These are phyloP conservation scores for Phaeophleospora eucalypticola DNA, from an alignment of 2,329 filamentous ascomycete species.

Conservation along the genomic window DNA sequence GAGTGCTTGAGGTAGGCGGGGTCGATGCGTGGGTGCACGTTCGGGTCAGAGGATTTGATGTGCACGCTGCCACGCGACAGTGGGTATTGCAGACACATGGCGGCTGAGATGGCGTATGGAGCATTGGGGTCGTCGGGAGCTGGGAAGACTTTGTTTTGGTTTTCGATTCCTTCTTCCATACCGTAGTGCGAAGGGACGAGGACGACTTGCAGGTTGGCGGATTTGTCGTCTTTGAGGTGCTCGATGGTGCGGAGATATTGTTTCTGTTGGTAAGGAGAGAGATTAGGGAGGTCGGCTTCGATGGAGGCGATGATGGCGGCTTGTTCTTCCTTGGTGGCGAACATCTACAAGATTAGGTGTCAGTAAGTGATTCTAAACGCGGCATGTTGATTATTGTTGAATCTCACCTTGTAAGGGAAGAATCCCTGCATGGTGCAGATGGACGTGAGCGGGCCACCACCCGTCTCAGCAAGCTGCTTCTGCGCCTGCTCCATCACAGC, in stretches of 20 bases:
- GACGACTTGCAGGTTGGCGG: slow-evolving; percentile 37
- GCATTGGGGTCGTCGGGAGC: slow-evolving; percentile 19
- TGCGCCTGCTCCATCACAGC: slow-evolving; percentile 31
- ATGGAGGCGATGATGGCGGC: slow-evolving; percentile 31
- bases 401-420: slow-evolving; percentile 31
- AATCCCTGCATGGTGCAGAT: slow-evolving; percentile 36
- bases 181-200: slow-evolving; percentile 32
- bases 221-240: slow-evolving; percentile 34
- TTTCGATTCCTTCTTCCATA: slow-evolving; percentile 24
- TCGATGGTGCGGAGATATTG: slow-evolving; percentile 34
- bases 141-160: slow-evolving; percentile 29
- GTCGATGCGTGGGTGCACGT: slow-evolving; percentile 24
- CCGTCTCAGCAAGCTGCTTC: slow-evolving; percentile 31
- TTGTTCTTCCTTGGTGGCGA: slow-evolving; percentile 33
- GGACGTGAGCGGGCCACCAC: slow-evolving; percentile 31
- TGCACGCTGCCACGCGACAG: slow-evolving; percentile 31
- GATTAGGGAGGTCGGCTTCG: slow-evolving; percentile 24
- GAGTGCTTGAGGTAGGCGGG: slow-evolving; percentile 39
- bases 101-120: slow-evolving; percentile 24
- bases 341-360: too few species aligned
- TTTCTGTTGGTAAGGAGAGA: slow-evolving; percentile 33
- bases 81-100: slow-evolving; percentile 31
- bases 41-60: slow-evolving; percentile 27
- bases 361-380: too few species aligned
- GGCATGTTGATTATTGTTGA: too few species aligned